A percentile compares a stretch with the other conserved stretches of the same genome.
Evolutionary conservation across 2,329 filamentous ascomycete species (phyloP).

Genomic region (Aspergillus caelatus): DNA sequence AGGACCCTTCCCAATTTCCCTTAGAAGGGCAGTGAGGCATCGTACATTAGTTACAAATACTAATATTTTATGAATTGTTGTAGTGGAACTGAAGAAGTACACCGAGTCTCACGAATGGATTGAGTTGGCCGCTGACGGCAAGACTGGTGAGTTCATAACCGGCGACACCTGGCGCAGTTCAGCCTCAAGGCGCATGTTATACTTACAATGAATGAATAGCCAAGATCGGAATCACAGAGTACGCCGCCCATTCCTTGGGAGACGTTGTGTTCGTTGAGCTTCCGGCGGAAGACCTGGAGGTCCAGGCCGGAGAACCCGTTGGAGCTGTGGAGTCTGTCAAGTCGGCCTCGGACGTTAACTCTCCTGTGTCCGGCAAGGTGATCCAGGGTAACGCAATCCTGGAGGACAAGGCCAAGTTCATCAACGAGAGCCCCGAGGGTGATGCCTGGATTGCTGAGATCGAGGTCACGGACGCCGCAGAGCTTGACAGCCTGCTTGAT

Average conservation of each 20-base stretch:
- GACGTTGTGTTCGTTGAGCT: constrained; percentile 98
- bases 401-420: constrained; percentile 80
- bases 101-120: constrained; percentile 99
- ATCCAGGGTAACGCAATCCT: constrained; percentile 72
- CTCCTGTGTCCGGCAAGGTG: constrained; percentile 78
- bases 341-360: constrained; percentile 95
- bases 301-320: constrained; percentile 77
- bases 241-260: constrained; percentile 88
- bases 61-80: constrained; percentile 26
- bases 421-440: constrained; percentile 88
- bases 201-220: constrained; percentile 41
- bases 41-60: constrained; percentile 14
- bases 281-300: constrained; percentile 69
- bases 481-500: constrained; percentile 78
- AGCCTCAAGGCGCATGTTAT: background rate
- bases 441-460: constrained; percentile 95
- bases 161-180: background rate
- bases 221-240: constrained; percentile 81
- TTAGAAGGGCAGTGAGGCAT: constrained; percentile 11
- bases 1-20: constrained; percentile 15
- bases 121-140: constrained; percentile 80
- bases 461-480: constrained; percentile 68
- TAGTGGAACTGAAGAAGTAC: constrained; percentile 71
- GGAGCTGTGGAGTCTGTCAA: constrained; percentile 98
- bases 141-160: constrained; percentile 59